Evolutionary conservation across 306 rosid species (phyloP).

Genomic region (Citrullus amarus): DNA sequence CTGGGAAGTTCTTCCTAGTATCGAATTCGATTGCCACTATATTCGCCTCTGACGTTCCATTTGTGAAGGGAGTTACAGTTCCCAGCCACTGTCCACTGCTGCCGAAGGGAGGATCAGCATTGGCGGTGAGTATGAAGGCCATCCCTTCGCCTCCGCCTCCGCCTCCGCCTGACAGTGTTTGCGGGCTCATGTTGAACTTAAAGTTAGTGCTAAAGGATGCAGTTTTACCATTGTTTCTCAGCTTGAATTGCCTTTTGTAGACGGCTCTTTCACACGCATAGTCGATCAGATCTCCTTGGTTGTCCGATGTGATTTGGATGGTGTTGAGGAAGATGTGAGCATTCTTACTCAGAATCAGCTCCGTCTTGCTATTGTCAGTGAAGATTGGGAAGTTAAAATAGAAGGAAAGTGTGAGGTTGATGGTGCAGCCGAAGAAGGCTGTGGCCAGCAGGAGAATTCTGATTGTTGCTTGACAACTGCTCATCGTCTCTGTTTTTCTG

Average conservation of each 20-base stretch:
- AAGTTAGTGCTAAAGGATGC: constrained; percentile 24
- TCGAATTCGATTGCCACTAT: constrained; percentile 64
- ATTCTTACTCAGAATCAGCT: background rate
- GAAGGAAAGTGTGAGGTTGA: constrained; percentile 8
- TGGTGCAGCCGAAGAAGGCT: background rate
- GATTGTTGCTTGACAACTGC: background rate
- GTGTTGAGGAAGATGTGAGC: background rate
- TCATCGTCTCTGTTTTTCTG: background rate
- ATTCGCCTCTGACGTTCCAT: constrained; percentile 28
- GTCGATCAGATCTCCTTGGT: background rate
- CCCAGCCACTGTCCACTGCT: constrained; percentile 34
- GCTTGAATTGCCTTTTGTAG: constrained; percentile 1
- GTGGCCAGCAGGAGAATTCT: background rate
- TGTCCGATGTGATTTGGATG: constrained; percentile 21
- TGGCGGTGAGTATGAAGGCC: constrained; percentile 20
- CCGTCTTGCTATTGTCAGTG: background rate
- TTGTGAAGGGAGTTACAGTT: constrained; percentile 21
- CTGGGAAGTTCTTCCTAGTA: constrained; percentile 34
- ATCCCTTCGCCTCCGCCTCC: constrained; percentile 35
- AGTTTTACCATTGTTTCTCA: constrained; percentile 4
- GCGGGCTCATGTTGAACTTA: constrained; percentile 7
- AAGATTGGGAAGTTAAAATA: constrained; percentile 15
- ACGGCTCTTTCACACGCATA: constrained; percentile 16
- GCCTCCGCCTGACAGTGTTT: constrained; percentile 2
- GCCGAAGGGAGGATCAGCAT: background rate